Evolutionary conservation across 768 basidiomycete species (phyloP).

Genomic region (Psilocybe cubensis): DNA sequence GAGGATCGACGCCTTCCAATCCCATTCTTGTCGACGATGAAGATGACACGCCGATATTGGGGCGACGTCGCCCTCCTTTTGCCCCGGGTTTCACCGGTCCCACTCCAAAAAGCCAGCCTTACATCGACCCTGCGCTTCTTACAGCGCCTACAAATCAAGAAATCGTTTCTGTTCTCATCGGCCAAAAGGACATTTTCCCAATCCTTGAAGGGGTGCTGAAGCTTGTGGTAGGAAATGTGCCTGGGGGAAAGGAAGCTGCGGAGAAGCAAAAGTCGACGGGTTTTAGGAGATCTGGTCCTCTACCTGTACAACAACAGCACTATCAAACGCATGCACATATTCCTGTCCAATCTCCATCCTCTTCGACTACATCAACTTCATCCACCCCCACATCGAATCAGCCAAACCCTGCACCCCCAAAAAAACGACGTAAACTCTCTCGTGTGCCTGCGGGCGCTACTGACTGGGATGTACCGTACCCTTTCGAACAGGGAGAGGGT

Average conservation of each 20-base stretch:
- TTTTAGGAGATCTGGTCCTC: not conserved
- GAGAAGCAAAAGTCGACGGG: slow-evolving; percentile 14
- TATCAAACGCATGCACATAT: not conserved
- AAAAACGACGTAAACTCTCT: slow-evolving; percentile 66
- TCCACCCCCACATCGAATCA: not conserved
- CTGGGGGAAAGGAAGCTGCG: slow-evolving; percentile 4
- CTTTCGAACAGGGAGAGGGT: slow-evolving; percentile 73
- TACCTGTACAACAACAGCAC: not conserved
- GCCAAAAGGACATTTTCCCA: slow-evolving; percentile 69
- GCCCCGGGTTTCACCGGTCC: not conserved
- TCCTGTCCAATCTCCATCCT: too few relatives aligned
- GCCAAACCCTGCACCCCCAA: slow-evolving; percentile 17
- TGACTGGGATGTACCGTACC: slow-evolving; percentile 86
- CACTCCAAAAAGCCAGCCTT: slow-evolving; percentile 13
- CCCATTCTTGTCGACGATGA: slow-evolving; percentile 79
- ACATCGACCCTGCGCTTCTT: slow-evolving; percentile 44
- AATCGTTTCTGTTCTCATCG: slow-evolving; percentile 59
- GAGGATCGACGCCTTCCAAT: slow-evolving; percentile 59
- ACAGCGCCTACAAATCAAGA: slow-evolving; percentile 59
- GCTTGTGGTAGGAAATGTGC: slow-evolving; percentile 44
- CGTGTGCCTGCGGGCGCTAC: slow-evolving; percentile 78
- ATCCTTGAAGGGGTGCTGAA: slow-evolving; percentile 65
- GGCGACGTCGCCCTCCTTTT: slow-evolving; percentile 17
- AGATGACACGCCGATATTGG: slow-evolving; percentile 33
- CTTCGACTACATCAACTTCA: not conserved